Evolutionary conservation across 441 rosid genomes (phyloP).

Genomic region (Populus trichocarpa): DNA sequence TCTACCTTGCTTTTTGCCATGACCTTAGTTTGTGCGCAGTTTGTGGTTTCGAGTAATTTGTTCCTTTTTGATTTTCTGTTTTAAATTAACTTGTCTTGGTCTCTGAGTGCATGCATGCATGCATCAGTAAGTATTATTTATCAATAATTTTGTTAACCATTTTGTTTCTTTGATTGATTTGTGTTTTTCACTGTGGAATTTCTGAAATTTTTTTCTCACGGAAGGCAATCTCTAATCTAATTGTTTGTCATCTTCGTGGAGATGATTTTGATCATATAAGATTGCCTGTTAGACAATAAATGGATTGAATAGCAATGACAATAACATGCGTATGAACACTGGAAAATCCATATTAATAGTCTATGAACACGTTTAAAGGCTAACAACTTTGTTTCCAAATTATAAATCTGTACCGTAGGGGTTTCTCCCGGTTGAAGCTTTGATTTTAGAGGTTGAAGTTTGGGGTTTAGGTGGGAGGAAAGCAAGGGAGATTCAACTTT

Average conservation of each 20-base stretch:
- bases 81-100: neutral
- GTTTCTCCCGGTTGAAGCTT: conserved; percentile 68
- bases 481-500: conserved; percentile 56
- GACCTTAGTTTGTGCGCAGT: neutral
- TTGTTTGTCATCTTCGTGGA: neutral
- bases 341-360: neutral
- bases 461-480: conserved; percentile 83
- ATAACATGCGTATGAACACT: neutral
- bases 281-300: neutral
- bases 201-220: neutral
- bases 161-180: neutral
- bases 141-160: neutral
- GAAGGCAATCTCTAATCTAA: neutral
- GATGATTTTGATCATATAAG: neutral
- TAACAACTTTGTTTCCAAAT: neutral
- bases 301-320: neutral
- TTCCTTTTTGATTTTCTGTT: no score
- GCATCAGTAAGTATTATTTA: neutral
- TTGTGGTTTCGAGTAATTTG: no score
- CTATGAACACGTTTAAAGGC: no score
- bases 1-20: neutral
- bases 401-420: conserved; percentile 45
- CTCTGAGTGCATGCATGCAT: neutral
- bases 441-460: conserved; percentile 63
- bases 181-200: neutral